Percentiles rank a stretch among this genome's conserved stretches.
These are phyloP conservation scores for Saccharomyces hybrid DNA, from an alignment of 1,139 yeast species.

Conservation along the genomic window DNA sequence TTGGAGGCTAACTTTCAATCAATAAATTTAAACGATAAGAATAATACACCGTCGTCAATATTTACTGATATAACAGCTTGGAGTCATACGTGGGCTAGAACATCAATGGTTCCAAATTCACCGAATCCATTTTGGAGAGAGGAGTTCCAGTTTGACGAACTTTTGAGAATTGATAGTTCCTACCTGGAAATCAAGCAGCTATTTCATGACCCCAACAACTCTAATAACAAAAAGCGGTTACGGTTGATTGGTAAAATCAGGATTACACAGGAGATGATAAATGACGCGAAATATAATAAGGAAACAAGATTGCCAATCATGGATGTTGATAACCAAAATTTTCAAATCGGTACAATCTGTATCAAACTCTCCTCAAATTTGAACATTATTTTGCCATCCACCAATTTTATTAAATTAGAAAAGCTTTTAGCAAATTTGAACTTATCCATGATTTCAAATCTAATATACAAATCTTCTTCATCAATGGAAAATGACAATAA, in stretches of 20 bases:
- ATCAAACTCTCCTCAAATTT: constrained; percentile 49
- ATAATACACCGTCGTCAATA: constrained; percentile 33
- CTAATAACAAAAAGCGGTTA: constrained; percentile 23
- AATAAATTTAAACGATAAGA: neutral
- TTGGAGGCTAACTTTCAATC: constrained; percentile 53
- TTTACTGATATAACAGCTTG: constrained; percentile 61
- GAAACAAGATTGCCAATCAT: constrained; percentile 33
- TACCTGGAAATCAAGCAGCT: constrained; percentile 32
- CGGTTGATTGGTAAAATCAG: constrained; percentile 46
- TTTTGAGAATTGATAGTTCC: constrained; percentile 43
- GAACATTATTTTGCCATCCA: constrained; percentile 53
- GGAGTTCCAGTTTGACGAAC: constrained; percentile 48
- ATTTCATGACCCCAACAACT: constrained; percentile 38
- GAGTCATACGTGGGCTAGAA: constrained; percentile 63
- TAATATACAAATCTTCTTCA: constrained; percentile 21
- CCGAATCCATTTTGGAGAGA: constrained; percentile 69
- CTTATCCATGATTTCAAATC: constrained; percentile 1
- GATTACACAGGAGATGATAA: constrained; percentile 49
- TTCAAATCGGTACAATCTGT: constrained; percentile 50
- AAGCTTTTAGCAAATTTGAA: constrained; percentile 44
- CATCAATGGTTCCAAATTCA: constrained; percentile 48
- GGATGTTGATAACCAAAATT: constrained; percentile 17
- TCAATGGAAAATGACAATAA: constrained; percentile 36
- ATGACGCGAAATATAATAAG: constrained; percentile 25
- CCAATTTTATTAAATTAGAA: constrained; percentile 54